Conservation (phyloP, 345 rosid genomes). For the Eucalyptus tenuipes region DNA sequence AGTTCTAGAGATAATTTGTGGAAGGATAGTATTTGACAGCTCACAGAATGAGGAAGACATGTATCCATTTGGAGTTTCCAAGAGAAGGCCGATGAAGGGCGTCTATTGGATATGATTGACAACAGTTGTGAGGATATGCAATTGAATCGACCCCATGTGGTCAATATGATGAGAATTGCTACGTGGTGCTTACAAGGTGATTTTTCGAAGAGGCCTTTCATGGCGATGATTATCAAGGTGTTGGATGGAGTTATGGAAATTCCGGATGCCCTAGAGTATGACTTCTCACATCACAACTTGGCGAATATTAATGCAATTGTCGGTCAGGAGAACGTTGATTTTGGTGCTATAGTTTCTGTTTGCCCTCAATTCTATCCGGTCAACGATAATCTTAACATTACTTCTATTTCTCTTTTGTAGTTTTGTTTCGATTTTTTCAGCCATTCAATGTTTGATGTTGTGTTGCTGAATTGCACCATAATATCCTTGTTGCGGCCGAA, state of each 20-base stretch:
- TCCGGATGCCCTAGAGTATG: background rate
- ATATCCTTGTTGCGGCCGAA: no score
- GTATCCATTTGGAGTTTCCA: background rate
- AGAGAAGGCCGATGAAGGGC: background rate
- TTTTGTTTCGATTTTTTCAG: background rate
- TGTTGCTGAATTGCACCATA: no score
- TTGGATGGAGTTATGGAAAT: constrained; percentile 1
- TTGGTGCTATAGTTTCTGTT: background rate
- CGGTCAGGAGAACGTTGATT: background rate
- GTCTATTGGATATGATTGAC: constrained; percentile 2
- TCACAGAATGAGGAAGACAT: background rate
- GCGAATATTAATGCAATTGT: background rate
- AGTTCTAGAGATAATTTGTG: background rate
- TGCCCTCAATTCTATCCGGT: background rate
- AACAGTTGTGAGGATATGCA: constrained; percentile 1
- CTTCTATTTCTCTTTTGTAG: background rate
- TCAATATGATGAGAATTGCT: constrained; percentile 12
- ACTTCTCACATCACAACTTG: background rate
- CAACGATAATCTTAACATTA: background rate
- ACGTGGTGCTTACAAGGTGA: constrained; percentile 22
- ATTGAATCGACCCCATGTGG: background rate
- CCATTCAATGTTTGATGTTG: background rate
- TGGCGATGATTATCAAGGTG: background rate
- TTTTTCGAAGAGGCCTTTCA: background rate
- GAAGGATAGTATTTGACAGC: background rate